Evolutionary conservation across 768 basidiomycete genomes (phyloP).

Genomic region (Grammothele lineata): DNA sequence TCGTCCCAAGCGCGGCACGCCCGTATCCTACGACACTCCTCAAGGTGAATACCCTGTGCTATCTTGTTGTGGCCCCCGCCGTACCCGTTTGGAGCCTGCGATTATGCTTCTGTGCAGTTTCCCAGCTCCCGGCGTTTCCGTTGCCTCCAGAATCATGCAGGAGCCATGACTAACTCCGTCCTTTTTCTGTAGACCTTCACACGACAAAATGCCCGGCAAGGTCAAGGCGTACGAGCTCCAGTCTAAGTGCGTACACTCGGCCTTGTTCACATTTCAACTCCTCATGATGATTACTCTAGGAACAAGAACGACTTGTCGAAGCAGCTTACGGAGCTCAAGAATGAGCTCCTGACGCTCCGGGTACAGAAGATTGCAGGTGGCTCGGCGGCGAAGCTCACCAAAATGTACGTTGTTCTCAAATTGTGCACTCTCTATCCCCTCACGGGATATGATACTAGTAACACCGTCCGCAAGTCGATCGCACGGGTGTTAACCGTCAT

Average conservation of each 20-base stretch:
- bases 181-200: slow-evolving; percentile 20
- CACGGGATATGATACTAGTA: slow-evolving; percentile 40
- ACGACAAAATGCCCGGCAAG: slow-evolving; percentile 70
- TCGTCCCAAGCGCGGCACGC: slow-evolving; percentile 23
- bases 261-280: background rate
- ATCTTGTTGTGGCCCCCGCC: slow-evolving; percentile 1
- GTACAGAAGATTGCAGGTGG: slow-evolving; percentile 99
- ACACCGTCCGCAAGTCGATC: slow-evolving; percentile 96
- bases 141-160: too few relatives aligned
- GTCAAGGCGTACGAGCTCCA: slow-evolving; percentile 96
- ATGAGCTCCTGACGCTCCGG: slow-evolving; percentile 87
- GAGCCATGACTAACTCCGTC: slow-evolving; percentile 18
- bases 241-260: slow-evolving; percentile 70
- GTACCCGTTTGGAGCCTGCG: slow-evolving; percentile 12
- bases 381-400: slow-evolving; percentile 91
- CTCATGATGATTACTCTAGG: slow-evolving; percentile 40
- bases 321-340: slow-evolving; percentile 92
- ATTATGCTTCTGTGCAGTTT: slow-evolving; percentile 4
- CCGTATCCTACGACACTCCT: slow-evolving; percentile 31
- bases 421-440: background rate
- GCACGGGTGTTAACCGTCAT: slow-evolving; percentile 97
- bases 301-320: slow-evolving; percentile 96
- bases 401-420: slow-evolving; percentile 67
- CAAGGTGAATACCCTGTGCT: slow-evolving; percentile 31
- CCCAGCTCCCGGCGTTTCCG: background rate